Evolutionary conservation across 257 asterid species (phyloP).

Genomic region (Solanum paucissectum): DNA sequence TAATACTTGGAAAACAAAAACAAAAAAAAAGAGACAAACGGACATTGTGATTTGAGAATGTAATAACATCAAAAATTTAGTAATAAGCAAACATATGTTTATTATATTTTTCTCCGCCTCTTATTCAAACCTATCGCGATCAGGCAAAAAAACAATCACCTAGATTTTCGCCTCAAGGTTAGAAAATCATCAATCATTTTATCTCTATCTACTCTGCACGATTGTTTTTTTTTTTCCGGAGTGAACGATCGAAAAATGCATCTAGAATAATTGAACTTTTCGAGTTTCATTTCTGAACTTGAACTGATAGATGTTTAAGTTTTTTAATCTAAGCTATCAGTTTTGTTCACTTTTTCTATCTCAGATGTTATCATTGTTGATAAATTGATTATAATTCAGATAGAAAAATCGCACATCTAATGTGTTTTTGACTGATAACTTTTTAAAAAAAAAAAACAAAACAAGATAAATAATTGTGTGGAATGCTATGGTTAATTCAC

Average conservation of each 20-base stretch:
- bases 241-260: not conserved
- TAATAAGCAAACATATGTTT: not conserved
- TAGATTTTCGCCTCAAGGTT: not conserved
- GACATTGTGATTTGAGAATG: not conserved
- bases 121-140: slow-evolving; percentile 7
- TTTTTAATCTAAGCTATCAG: not conserved
- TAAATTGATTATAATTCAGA: not conserved
- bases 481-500: not conserved
- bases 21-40: not conserved
- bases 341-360: not conserved
- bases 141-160: not conserved
- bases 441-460: no score
- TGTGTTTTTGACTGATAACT: not conserved
- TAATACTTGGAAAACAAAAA: not conserved
- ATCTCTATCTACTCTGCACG: not conserved
- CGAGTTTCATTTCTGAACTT: not conserved
- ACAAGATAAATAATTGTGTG: no score
- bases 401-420: not conserved
- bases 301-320: not conserved
- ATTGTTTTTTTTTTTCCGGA: not conserved
- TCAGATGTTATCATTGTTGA: not conserved
- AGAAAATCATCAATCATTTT: not conserved
- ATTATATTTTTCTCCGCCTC: not conserved
- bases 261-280: no score
- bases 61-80: not conserved